Conservation (phyloP, 2,329 filamentous ascomycete species). For the Neofusicoccum parvum region DNA sequence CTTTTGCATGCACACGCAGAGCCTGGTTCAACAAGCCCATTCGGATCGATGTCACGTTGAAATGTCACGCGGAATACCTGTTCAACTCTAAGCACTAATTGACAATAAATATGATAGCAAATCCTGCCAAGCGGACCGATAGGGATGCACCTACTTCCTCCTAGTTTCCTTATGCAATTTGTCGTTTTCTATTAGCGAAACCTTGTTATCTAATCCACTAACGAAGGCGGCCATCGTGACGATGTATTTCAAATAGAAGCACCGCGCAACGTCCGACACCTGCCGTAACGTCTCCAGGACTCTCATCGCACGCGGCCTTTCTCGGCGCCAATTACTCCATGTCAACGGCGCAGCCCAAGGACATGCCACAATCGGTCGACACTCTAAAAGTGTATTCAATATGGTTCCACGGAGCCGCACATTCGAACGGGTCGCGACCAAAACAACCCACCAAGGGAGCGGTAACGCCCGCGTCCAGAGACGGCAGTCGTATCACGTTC, state of each 20-base stretch:
- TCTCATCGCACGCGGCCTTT: too few relatives aligned
- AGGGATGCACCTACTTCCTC: neutral
- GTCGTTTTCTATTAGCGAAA: neutral
- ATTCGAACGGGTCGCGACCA: neutral
- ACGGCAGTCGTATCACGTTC: neutral
- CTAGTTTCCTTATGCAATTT: neutral
- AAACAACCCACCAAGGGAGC: neutral
- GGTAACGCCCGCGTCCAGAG: neutral
- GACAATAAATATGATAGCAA: neutral
- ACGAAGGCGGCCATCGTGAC: neutral
- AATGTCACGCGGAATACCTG: neutral
- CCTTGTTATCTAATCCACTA: neutral
- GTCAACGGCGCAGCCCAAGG: too few relatives aligned
- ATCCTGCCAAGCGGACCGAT: neutral
- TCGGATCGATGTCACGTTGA: neutral
- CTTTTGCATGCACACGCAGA: neutral
- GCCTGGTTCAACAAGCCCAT: neutral
- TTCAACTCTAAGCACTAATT: neutral
- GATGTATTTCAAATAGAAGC: neutral
- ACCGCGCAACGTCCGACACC: neutral
- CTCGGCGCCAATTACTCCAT: too few relatives aligned
- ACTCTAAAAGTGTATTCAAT: neutral
- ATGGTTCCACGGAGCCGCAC: neutral
- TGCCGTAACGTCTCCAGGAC: neutral
- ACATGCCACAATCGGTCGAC: too few relatives aligned